Base-by-base conservation (phyloP, 352 stramenopile genomes). In the Phytophthora megakarya region DNA sequence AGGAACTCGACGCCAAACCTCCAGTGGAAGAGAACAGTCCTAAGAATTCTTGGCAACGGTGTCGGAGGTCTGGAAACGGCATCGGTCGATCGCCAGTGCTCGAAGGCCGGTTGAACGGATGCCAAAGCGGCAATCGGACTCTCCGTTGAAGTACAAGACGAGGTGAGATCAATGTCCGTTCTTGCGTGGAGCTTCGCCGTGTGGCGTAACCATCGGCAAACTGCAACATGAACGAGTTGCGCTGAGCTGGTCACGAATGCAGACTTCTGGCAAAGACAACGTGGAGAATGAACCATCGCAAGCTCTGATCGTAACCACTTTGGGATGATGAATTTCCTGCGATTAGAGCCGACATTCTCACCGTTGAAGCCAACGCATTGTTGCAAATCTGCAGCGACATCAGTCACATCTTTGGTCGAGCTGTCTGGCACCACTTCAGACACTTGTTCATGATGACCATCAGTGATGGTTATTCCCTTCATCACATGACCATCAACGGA, bases 21-120 rank as follows among this genome's bases (percentile, higher is more conserved):
- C 75, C 75, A 84, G 33, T 81, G 67, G 18, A 67, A 67, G 26
- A 84, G 16, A n/a, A 76, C 48, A 12, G 43, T 67, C 12, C 42
- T 74, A 12, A 61, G 35, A 54, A 52, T 18, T 43, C 43, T 57
- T 50, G 54, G 48, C 53, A 54, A 55, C 43, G 38, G 52, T 13
- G 60, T 45, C 8, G 23, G 6, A 8, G 49, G 35, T 9, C 12
- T 49, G 42, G 48, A 30, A 72, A 55, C 57, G 51, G 43, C 48
- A 58, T 40, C 21, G 43, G 13, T 12, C 3, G 26, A 43, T 46
- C 18, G 44, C 67, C 67, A 75, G 19, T 60, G 52, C 35, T 67
- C 46, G 15, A 70, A 74, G 3, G 61, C 52, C 5, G 54, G 39
- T 43, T 73, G 52, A 40, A 73, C 40, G 10, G 61, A 57, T 49